These are phyloP conservation scores for Alternaria burnsii DNA, from an alignment of 2,329 filamentous ascomycete species.

Conservation along the genomic window DNA sequence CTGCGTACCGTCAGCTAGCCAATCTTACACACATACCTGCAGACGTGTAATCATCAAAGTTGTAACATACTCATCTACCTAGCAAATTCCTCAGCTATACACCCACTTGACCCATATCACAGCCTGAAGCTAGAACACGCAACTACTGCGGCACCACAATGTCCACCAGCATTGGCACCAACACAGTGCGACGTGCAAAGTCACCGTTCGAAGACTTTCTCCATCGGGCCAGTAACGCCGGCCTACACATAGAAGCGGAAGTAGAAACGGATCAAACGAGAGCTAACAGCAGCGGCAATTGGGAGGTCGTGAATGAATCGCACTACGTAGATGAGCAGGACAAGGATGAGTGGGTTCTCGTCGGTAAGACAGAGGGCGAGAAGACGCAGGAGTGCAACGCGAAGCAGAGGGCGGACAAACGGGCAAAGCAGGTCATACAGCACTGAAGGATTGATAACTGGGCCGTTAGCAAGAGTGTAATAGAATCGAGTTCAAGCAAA, in stretches of 20 bases:
- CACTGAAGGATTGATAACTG: too few species aligned
- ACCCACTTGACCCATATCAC: background rate
- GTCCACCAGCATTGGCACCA: background rate
- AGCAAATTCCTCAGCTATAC: too few species aligned
- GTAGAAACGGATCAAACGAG: background rate
- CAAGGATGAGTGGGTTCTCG: slow-evolving; percentile 1
- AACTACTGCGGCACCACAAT: background rate
- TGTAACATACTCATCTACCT: background rate
- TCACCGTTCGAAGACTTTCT: slow-evolving; percentile 17
- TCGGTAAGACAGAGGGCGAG: slow-evolving; percentile 4
- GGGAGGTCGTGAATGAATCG: background rate
- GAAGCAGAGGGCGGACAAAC: background rate
- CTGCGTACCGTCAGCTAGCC: background rate
- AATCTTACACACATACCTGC: background rate
- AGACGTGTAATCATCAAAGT: background rate
- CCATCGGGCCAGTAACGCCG: slow-evolving; percentile 8
- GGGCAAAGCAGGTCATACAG: background rate
- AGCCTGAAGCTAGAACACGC: background rate
- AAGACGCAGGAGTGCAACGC: background rate
- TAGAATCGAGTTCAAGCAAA: background rate
- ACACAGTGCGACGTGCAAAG: background rate
- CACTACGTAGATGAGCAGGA: background rate
- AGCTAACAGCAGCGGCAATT: background rate
- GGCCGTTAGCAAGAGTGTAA: background rate
- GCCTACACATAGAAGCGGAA: slow-evolving; percentile 5